phyloP scores from a whole-genome alignment of 257 asterid genomes.

The Salvia rosmarinus region DNA sequence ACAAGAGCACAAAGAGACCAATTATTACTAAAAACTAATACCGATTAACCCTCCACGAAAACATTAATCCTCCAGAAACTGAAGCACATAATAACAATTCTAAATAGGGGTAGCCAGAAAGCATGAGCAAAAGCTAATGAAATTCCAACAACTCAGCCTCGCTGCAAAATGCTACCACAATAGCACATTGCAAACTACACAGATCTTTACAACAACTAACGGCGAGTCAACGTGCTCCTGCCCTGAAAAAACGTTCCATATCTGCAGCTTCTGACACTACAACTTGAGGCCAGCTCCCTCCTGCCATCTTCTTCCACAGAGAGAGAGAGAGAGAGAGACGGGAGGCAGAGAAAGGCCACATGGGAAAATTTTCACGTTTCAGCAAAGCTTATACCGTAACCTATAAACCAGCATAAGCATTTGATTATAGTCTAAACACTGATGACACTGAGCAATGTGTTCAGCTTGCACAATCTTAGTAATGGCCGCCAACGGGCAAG shows the following conservation, averaged over 20 bases:
- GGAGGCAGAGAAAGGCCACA: not conserved
- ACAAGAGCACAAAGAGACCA: not conserved
- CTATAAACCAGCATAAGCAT: not conserved
- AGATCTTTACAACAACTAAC: slow-evolving; percentile 25
- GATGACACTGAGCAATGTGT: not conserved
- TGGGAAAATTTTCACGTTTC: not conserved
- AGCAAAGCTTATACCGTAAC: not conserved
- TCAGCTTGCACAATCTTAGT: not conserved
- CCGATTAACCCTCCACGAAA: not conserved
- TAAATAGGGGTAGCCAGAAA: slow-evolving; percentile 4
- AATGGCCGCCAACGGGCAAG: not conserved
- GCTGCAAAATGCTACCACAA: slow-evolving; percentile 13
- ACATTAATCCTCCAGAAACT: not conserved
- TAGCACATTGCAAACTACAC: slow-evolving; percentile 35
- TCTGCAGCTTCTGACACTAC: slow-evolving; percentile 25
- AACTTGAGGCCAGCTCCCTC: slow-evolving; percentile 15
- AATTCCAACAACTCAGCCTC: slow-evolving; percentile 12
- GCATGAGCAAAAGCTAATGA: not conserved
- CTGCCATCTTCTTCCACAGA: slow-evolving; percentile 19
- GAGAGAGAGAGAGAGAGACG: not conserved
- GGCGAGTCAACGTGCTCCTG: not conserved
- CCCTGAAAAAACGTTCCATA: slow-evolving; percentile 7
- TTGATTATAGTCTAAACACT: not conserved
- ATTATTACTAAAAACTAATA: not conserved
- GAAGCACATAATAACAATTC: not conserved